Conservation (phyloP, 768 basidiomycete genomes). For the Kwoniella botswanensis region DNA sequence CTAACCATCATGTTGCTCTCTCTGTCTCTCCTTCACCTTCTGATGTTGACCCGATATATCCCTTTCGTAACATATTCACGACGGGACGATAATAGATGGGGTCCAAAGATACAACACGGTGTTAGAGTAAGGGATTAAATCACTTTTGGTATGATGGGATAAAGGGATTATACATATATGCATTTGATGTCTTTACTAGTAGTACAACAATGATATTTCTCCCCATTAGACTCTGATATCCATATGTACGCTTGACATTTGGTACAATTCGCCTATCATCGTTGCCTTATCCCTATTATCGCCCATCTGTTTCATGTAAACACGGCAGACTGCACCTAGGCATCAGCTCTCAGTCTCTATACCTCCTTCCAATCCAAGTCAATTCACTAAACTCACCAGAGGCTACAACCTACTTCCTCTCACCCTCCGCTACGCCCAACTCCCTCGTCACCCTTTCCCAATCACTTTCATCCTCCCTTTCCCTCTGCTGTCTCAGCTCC, state of each 20-base stretch:
- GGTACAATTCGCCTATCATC: too few relatives aligned
- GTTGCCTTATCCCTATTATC: too few relatives aligned
- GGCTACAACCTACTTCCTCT: constrained; percentile 6
- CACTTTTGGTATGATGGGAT: too few relatives aligned
- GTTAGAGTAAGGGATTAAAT: constrained; percentile 34
- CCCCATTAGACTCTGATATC: too few relatives aligned
- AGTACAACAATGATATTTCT: background rate
- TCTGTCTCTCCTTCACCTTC: background rate
- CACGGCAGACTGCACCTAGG: too few relatives aligned
- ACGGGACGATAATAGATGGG: constrained; percentile 36
- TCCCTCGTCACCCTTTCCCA: constrained; percentile 51
- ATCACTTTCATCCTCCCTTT: constrained; percentile 37
- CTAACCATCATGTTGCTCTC: constrained; percentile 15
- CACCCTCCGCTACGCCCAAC: constrained; percentile 30
- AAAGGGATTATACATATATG: constrained; percentile 12
- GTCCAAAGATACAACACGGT: constrained; percentile 50
- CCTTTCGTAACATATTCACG: background rate
- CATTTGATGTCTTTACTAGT: background rate
- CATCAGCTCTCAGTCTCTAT: too few relatives aligned
- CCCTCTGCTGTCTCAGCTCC: constrained; percentile 15
- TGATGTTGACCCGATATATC: too few relatives aligned
- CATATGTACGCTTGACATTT: too few relatives aligned
- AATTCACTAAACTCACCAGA: too few relatives aligned
- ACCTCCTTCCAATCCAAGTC: too few relatives aligned
- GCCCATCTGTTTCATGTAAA: too few relatives aligned